phyloP scores from a whole-genome alignment of 306 rosid genomes.

The Sesbania bispinosa region DNA sequence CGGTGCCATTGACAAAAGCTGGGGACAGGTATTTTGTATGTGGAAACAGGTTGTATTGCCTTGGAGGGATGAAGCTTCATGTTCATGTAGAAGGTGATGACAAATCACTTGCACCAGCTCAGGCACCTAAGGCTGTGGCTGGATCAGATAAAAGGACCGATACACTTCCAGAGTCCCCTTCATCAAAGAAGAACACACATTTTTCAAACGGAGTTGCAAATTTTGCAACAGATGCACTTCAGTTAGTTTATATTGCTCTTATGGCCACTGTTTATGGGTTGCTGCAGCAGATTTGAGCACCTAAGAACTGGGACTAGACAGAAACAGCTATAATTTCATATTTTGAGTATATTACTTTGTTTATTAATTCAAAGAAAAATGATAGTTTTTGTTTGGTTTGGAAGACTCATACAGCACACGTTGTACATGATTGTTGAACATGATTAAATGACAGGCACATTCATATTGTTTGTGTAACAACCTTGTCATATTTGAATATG shows the following conservation, averaged over 20 bases:
- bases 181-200: conserved; percentile 47
- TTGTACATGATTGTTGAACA: conserved; percentile 28
- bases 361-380: neutral
- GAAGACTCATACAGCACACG: neutral
- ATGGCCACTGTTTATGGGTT: neutral
- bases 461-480: conserved; percentile 6
- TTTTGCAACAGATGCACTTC: conserved; percentile 5
- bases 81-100: conserved; percentile 39
- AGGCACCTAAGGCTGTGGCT: conserved; percentile 39
- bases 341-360: conserved; percentile 1
- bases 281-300: conserved; percentile 23
- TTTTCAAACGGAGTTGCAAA: conserved; percentile 29
- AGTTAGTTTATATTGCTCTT: conserved; percentile 16
- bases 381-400: neutral
- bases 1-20: conserved; percentile 54
- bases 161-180: conserved; percentile 38
- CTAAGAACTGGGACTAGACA: neutral
- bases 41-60: conserved; percentile 69
- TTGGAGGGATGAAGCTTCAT: conserved; percentile 84
- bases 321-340: neutral
- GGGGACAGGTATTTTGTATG: conserved; percentile 68
- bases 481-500: neutral
- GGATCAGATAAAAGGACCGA: conserved; percentile 25
- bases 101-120: conserved; percentile 37
- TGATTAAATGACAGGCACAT: neutral